These are phyloP conservation scores for Eucalyptus guilfoylei DNA, from an alignment of 345 rosid genomes.

Conservation along the genomic window DNA sequence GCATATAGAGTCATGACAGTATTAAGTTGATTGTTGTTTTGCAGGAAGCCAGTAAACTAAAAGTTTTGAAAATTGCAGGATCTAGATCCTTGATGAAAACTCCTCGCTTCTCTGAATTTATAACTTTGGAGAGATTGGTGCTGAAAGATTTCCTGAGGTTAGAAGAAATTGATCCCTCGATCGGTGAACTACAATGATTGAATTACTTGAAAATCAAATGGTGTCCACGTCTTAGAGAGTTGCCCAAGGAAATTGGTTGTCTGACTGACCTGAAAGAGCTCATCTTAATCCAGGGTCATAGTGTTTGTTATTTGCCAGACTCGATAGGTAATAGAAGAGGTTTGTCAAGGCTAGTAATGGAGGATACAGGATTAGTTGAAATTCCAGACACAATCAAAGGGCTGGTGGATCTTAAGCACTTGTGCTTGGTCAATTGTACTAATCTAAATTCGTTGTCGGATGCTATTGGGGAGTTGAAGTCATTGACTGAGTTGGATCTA, in stretches of 20 bases:
- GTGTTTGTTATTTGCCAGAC: background rate
- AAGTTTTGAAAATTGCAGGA: background rate
- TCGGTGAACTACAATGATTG: background rate
- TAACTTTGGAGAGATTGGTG: background rate
- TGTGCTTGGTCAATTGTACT: background rate
- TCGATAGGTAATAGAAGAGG: background rate
- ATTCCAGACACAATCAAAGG: background rate
- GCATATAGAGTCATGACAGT: fast-evolving
- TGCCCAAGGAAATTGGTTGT: background rate
- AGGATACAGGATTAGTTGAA: background rate
- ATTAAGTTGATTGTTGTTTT: background rate
- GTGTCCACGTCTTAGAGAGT: background rate
- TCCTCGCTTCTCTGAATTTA: background rate
- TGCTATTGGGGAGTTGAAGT: background rate
- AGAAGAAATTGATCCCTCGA: background rate
- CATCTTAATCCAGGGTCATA: background rate
- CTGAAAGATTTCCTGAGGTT: background rate
- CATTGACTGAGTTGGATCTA: background rate
- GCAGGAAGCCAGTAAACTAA: background rate
- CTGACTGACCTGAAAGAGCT: background rate
- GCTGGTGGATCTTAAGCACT: background rate
- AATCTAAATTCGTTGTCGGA: background rate
- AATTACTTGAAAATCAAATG: background rate
- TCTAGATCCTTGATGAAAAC: background rate
- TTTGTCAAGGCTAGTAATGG: background rate